Base-by-base conservation (phyloP, 2,329 filamentous ascomycete species). In the Arthrocladium fulminans region DNA sequence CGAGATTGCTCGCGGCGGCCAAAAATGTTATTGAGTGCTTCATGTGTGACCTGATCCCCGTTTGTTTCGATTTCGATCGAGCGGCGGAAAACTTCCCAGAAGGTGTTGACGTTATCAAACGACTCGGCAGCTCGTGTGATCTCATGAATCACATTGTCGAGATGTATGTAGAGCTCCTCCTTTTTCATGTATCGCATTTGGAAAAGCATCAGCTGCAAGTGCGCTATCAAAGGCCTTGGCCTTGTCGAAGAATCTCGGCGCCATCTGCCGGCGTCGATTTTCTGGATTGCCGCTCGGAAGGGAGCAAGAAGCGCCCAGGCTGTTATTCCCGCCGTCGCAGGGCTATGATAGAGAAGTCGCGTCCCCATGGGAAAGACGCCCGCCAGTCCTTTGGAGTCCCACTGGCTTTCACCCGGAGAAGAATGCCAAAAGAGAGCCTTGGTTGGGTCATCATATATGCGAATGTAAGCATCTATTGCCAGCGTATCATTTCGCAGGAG, bases 391-490 rank as follows among this genome's bases (percentile, higher is more conserved):
- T 78, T 67, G 55, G 74, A 76, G 55, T 79, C 73, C 76, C 75
- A 79, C 13, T 53, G 49, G 19, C 65, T 63, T 3, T 71, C 69
- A 51, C 77, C 75, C 1, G 73, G 68, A 47, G 70, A 76, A 25
- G 68, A 63, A 58, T 80, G 77, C 65, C 78, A 79, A 77, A 78
- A 82, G 25, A 81, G 63, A 39, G 76, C 77, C 29, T 72, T 67
- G 0, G 79, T 82, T 2, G 77, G 71, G 55, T 83, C 79, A 20
- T 81, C 62, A 44, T 83, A 65, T 35, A 80, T 69, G 15, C 77
- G 74, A 50, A 83, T 75, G 58, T 81, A 81, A 1, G 73, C 76
- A 51, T 76, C 77, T 52, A 83, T 80, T 0, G 76, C 72, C 37
- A 83, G 70, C 32, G 75, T 80, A 57, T 83, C 79, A 53, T 80